Base-by-base conservation (phyloP, 2,329 filamentous ascomycete genomes). In the Fonsecaea monophora region DNA sequence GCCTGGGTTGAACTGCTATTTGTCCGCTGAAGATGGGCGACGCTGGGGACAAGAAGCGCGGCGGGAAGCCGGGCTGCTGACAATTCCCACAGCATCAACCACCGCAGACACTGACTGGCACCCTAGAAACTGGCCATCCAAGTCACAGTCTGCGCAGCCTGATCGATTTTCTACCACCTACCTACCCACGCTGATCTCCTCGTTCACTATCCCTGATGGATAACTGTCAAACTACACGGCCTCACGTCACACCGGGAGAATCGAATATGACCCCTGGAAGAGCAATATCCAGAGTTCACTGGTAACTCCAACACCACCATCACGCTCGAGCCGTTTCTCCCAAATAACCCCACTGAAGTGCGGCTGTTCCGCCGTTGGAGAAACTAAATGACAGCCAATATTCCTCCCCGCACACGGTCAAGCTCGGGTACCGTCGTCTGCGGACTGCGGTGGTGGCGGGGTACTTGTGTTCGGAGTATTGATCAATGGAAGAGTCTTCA, bases 361-460 rank as follows among this genome's bases (percentile, higher is more conserved):
- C 45, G 45, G 45, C 45, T 25, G 25, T 50, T 50, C 45, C 45
- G 18, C 57, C 40, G 40, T 60, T 60, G 57, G 57, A 32, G 57
- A 60, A 60, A 42, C 2, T 50, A 42, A 34, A 34, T 34, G 45
- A 35, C 56, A 45, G 38, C 56, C 21, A 25, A 50, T 12, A 7
- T 8, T n/a, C 5, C 40, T 59, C 57, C 57, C 57, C 57, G 57
- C 57, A 60, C 57, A 50, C 40, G 57, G 18, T 32, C 15, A 45
- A 18, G 25, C 18, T 60, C 57, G 25, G 57, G 57, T 50, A 50
- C 34, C 57, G 18, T 45, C 30, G 40, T 12, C 15, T 32, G 34
- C 38, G 32, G 21, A 25, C 21, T 25, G 21, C 25, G 25, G 25
- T 25, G 40, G 13, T 34, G 35, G 30, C 34, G 30, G 34, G 53